Base-by-base conservation (phyloP, 1,139 yeast genomes). In the Geotrichum histeridarum region DNA sequence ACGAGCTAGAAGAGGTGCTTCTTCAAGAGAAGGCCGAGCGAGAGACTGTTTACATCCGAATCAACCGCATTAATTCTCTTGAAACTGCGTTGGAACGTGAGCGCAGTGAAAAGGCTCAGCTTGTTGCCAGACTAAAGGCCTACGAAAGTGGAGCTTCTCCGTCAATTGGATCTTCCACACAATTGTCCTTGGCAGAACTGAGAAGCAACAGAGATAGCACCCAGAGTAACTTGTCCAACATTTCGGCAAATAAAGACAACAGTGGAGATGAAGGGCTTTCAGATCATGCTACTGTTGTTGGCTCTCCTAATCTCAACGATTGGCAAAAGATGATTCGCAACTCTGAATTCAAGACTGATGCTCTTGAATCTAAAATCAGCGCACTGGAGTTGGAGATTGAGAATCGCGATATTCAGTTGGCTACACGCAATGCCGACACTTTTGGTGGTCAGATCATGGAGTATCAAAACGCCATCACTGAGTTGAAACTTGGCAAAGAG, bases 1-100 rank as follows among this genome's bases (percentile, higher is more conserved):
- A 58, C 41, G 69, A 67, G 55, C 63, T 67, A 41, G 70, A 67
- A 50, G 63, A 61, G 37, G 69, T 65, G 6, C 60, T 67, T 48
- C 60, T 62, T 48, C 59, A 58, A 30, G 69, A 66, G 36, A 57
- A 63, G 22, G 56, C 57, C 11, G 69, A 67, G 35, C 57, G 68
- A 8, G 64, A 65, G 47, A 57, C 59, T 1, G 61, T 61, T n/a
- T 53, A 59, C 33, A 48, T 52, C 15, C 56, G 59, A 33, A 60
- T 62, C 0, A 67, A 64, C 31, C 66, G 63, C 36, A 59, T 67
- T 31, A 54, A 55, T 8, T 50, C 51, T 32, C 59, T 67, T 6
- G 69, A 67, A 57, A 53, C 47, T 15, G 56, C 59, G 15, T 48
- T 67, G 35, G 60, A 55, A 8, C 56, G 54, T 38, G 67, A 63